These are phyloP conservation scores for Anthracocystis walkeri DNA, from an alignment of 1,284 basidiomycete species.

Conservation along the genomic window DNA sequence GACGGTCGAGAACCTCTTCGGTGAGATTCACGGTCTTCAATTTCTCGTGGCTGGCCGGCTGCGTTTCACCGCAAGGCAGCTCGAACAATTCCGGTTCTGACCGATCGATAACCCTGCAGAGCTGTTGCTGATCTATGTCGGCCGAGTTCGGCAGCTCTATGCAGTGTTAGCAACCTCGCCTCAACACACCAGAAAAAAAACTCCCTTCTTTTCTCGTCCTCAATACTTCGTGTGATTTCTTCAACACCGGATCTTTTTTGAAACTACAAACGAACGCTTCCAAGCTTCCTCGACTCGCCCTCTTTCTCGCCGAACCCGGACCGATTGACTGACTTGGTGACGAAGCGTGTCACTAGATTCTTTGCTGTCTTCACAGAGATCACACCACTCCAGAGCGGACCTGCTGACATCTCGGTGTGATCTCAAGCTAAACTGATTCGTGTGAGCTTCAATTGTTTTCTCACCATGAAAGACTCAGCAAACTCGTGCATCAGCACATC, in stretches of 20 bases:
- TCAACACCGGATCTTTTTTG: no score
- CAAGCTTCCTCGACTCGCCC: neutral
- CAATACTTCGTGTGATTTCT: neutral
- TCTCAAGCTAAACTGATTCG: no score
- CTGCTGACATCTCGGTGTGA: no score
- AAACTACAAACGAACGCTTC: no score
- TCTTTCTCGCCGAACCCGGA: neutral
- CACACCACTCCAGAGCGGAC: neutral
- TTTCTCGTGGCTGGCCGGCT: no score
- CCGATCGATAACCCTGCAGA: constrained; percentile 38
- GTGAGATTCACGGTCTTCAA: constrained; percentile 31
- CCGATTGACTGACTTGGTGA: neutral
- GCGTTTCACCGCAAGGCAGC: neutral
- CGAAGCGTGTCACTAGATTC: neutral
- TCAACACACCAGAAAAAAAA: neutral
- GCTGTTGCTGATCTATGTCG: no score
- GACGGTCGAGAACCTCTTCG: constrained; percentile 13
- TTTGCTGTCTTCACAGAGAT: neutral
- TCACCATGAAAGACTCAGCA: neutral
- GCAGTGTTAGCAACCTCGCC: neutral
- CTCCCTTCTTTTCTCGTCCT: constrained; percentile 1
- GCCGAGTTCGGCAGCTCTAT: neutral
- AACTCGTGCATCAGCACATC: neutral
- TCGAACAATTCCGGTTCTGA: constrained; percentile 42
- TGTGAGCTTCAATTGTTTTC: neutral